Evolutionary conservation across 306 rosid genomes (phyloP).

Genomic region (Fagus sylvatica): DNA sequence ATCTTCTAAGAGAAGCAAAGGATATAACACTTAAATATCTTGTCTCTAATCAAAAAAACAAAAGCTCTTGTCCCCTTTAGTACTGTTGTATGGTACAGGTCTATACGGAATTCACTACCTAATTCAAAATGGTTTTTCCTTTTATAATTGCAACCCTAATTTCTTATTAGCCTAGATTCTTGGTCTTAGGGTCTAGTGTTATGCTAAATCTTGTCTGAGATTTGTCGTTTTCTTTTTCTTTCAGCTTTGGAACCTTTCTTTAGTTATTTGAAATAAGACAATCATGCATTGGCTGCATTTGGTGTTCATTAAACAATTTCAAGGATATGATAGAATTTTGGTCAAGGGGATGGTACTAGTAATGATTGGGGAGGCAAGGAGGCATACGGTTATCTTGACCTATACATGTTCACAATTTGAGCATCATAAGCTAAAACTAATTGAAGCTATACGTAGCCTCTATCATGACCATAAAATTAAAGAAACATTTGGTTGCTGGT

Average conservation of each 20-base stretch:
- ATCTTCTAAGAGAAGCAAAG: too few species aligned
- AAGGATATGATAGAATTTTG: slow-evolving; percentile 4
- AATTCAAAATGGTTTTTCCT: neutral
- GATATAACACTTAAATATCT: neutral
- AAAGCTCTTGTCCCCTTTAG: neutral
- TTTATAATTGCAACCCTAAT: too few species aligned
- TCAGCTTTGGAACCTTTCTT: too few species aligned
- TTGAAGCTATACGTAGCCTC: too few species aligned
- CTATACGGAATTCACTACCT: slow-evolving; percentile 21
- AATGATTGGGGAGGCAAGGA: slow-evolving; percentile 36
- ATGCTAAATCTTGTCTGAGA: slow-evolving; percentile 26
- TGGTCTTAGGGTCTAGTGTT: slow-evolving; percentile 14
- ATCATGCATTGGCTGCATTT: slow-evolving; percentile 38
- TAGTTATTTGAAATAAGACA: slow-evolving; percentile 5
- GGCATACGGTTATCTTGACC: slow-evolving; percentile 15
- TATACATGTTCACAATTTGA: neutral
- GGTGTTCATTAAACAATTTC: neutral
- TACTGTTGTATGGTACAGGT: too few species aligned
- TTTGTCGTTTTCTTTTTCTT: slow-evolving; percentile 3
- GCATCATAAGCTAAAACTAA: neutral
- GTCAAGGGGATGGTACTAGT: neutral
- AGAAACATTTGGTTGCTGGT: neutral
- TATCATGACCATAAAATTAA: neutral
- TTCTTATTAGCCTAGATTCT: slow-evolving; percentile 30
- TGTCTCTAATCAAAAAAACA: neutral